Conservation (phyloP, 2,329 filamentous ascomycete species). For the Aspergillus tanneri region DNA sequence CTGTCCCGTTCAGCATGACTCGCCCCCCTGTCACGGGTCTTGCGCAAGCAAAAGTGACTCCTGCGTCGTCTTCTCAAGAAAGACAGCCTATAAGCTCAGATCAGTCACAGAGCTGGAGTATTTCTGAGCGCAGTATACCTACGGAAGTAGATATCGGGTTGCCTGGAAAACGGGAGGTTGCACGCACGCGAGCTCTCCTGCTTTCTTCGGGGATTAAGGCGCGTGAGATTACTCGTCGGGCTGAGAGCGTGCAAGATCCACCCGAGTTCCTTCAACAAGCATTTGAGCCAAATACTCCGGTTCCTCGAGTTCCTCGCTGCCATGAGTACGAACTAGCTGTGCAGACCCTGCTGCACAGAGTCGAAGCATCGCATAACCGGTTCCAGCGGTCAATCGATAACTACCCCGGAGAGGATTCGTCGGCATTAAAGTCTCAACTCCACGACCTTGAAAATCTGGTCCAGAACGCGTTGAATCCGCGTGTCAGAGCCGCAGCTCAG, state of each 20-base stretch:
- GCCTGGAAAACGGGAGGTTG: constrained; percentile 70
- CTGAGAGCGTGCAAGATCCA: constrained; percentile 48
- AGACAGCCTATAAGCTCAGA: constrained; percentile 39
- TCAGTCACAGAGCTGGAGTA: constrained; percentile 57
- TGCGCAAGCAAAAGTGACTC: constrained; percentile 39
- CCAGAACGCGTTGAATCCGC: constrained; percentile 52
- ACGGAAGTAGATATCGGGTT: constrained; percentile 34
- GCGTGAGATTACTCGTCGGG: constrained; percentile 70
- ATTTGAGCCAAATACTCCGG: constrained; percentile 27
- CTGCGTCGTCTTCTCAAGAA: constrained; percentile 22
- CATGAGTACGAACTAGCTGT: constrained; percentile 57
- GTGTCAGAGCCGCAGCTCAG: constrained; percentile 69
- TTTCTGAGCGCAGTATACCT: constrained; percentile 51
- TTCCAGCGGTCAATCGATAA: constrained; percentile 47
- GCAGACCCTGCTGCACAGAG: constrained; percentile 49
- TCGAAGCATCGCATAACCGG: constrained; percentile 46
- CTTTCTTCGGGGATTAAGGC: constrained; percentile 88
- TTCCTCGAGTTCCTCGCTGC: constrained; percentile 46
- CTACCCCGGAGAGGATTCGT: constrained; percentile 49
- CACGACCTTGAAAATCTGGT: constrained; percentile 48
- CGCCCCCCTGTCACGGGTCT: constrained; percentile 49
- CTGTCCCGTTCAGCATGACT: constrained; percentile 32
- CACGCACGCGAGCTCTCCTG: constrained; percentile 72
- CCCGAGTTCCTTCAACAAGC: constrained; percentile 37
- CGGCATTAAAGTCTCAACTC: constrained; percentile 46